Base-by-base conservation (phyloP, 768 basidiomycete species). In the Mycena galopus region DNA sequence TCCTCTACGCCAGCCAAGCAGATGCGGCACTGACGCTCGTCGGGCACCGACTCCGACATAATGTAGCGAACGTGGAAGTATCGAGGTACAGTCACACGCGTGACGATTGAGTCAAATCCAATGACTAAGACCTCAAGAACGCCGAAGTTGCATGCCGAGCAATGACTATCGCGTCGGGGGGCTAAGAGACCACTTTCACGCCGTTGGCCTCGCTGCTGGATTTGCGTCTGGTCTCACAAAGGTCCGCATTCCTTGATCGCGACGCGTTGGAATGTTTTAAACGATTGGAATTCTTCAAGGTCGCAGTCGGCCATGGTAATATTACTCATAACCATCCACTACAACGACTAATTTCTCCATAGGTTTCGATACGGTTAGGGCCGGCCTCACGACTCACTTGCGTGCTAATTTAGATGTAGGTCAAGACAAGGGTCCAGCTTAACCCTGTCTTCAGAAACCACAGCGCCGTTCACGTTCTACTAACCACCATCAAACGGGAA, bases 1-100 rank as follows among this genome's bases (percentile, higher is more conserved):
- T 93, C 91, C 27, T 89, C 88, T 14, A 83, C 80, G 5, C 93
- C 91, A 44, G 93, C 92, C 30, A 95, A 85, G 79, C 96, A 97
- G 56, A 97, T 97, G 64, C 96, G 88, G 78, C 96, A 96, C 78
- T 93, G 69, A 19, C 62, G 67, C 44, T 69, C 65, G 64, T 59
- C 57, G 19, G 44, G 21, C 23, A 14, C 57, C n/a, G 57, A 5
- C 23, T 23, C 57, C n/a, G 57, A 5, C 57, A 25, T 35, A 55
- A 27, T 3, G n/a, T 14, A 4, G 50, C 4, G 19, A 58, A 60
- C 58, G 53, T 59, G 57, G 29, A 56, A 69, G 58, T 9, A 56
- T 3, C 32, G 4, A n/a, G 19, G 30, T 32, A 35, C 8, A n/a
- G 30, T 23, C 25, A 55, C 29, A 17, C 53, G 53, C 29, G 23